Percentiles rank a stretch among this genome's conserved stretches.
Evolutionary conservation across 1,284 basidiomycete genomes (phyloP).

Genomic region (Cutaneotrichosporon sp.): DNA sequence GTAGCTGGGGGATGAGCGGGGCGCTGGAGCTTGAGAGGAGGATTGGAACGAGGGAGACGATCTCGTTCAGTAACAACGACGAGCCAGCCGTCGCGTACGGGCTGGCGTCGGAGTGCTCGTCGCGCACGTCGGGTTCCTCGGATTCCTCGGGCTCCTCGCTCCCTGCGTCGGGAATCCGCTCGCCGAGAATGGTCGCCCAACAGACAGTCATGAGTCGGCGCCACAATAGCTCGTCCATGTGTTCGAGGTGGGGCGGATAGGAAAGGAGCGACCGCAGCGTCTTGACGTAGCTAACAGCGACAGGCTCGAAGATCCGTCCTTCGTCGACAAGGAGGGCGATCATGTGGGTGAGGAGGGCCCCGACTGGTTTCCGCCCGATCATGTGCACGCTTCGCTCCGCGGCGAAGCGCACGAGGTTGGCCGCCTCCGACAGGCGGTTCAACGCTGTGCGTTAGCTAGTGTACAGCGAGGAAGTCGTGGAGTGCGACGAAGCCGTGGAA

Average conservation of each 20-base stretch:
- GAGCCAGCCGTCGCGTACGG: slow-evolving; percentile 10
- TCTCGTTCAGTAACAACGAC: slow-evolving; percentile 55
- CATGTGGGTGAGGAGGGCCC: slow-evolving; percentile 65
- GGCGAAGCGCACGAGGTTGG: slow-evolving; percentile 40
- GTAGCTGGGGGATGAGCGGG: slow-evolving; percentile 35
- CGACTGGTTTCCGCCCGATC: slow-evolving; percentile 36
- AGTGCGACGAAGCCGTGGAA: too few species aligned
- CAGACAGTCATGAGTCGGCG: slow-evolving; percentile 65
- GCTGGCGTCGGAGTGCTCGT: slow-evolving; percentile 30
- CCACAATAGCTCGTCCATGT: slow-evolving; percentile 70
- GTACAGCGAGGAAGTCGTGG: too few species aligned
- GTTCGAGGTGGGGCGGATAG: slow-evolving; percentile 74
- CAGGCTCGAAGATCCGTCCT: slow-evolving; percentile 62
- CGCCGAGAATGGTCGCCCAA: slow-evolving; percentile 74
- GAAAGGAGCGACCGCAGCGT: slow-evolving; percentile 66
- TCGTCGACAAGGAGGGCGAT: slow-evolving; percentile 63
- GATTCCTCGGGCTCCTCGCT: slow-evolving; percentile 41
- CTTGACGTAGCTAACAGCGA: slow-evolving; percentile 80
- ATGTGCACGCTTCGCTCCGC: slow-evolving; percentile 41
- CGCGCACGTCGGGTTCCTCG: slow-evolving; percentile 21
- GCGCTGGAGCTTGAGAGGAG: slow-evolving; percentile 61
- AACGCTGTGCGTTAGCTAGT: slow-evolving; percentile 14
- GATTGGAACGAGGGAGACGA: slow-evolving; percentile 65
- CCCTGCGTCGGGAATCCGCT: slow-evolving; percentile 59
- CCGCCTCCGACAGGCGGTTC: slow-evolving; percentile 18